Evolutionary conservation across 2,329 filamentous ascomycete genomes (phyloP).

Genomic region (Beauveria sp.): DNA sequence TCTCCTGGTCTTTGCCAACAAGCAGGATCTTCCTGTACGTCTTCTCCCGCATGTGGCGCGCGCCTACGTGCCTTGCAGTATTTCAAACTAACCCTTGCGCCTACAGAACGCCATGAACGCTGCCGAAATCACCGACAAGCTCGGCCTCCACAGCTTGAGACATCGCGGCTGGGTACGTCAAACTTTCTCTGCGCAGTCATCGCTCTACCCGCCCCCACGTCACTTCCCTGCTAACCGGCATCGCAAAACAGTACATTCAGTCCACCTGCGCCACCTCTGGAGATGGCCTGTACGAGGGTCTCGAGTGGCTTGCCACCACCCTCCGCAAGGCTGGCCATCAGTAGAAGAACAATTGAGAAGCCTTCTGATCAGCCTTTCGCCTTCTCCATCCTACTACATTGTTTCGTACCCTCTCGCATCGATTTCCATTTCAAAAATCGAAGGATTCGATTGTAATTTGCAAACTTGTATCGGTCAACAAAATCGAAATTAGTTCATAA

Average conservation of each 20-base stretch:
- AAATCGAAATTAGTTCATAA: constrained; percentile 49
- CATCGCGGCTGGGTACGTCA: constrained; percentile 93
- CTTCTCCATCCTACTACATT: constrained; percentile 29
- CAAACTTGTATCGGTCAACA: constrained; percentile 43
- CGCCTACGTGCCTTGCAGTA: constrained; percentile 1
- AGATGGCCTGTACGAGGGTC: constrained; percentile 99
- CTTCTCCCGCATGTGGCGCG: constrained; percentile 5
- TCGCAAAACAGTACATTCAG: constrained; percentile 77
- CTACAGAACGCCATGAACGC: constrained; percentile 96
- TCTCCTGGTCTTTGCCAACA: constrained; percentile 97
- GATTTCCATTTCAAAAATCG: constrained; percentile 30
- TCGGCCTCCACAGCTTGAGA: constrained; percentile 97
- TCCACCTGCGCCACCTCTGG: constrained; percentile 97
- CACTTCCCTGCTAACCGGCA: constrained; percentile 2
- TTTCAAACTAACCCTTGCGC: constrained; percentile 15
- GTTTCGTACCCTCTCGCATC: constrained; percentile 34
- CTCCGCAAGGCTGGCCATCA: constrained; percentile 67
- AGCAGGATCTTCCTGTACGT: constrained; percentile 96
- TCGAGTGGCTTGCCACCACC: constrained; percentile 83
- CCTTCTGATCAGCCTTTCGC: constrained; percentile 23
- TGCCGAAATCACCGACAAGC: constrained; percentile 99
- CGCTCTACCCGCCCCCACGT: neutral
- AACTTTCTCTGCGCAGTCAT: constrained; percentile 1
- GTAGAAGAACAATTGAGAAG: constrained; percentile 37
- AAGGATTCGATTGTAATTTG: constrained; percentile 52